These are phyloP conservation scores for Aspergillus incahuasiensis DNA, from an alignment of 495 filamentous ascomycete genomes.

Conservation along the genomic window DNA sequence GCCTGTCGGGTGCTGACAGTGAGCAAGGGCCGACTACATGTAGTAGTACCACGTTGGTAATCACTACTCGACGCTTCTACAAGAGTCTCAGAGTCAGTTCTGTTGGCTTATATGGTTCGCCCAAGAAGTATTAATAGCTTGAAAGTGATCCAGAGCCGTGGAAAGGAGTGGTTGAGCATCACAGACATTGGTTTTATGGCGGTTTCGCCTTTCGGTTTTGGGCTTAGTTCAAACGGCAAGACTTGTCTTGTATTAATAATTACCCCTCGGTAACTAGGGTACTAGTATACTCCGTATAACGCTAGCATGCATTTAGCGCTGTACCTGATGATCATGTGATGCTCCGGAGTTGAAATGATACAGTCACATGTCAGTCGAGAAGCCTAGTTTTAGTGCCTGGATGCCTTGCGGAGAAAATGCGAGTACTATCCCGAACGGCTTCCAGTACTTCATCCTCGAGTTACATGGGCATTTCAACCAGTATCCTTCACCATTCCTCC, in stretches of 20 bases:
- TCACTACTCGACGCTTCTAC: not conserved
- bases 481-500: not conserved
- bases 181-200: not conserved
- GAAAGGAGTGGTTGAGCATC: not conserved
- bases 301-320: not conserved
- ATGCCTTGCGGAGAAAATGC: not conserved
- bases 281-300: not conserved
- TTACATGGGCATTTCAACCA: not conserved
- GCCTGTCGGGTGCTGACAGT: not conserved
- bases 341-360: not conserved
- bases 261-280: not conserved
- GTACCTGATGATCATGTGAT: slow-evolving; percentile 6
- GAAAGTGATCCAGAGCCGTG: not conserved
- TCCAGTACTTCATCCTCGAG: not conserved
- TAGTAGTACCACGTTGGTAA: not conserved
- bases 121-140: slow-evolving; percentile 1
- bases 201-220: not conserved
- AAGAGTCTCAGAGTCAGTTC: not conserved
- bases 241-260: not conserved
- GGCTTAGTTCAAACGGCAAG: not conserved
- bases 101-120: not conserved
- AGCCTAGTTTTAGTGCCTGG: not conserved
- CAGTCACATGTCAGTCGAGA: not conserved
- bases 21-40: not conserved
- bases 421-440: no score